Conservation (phyloP, 78 protist genomes). For the Diacronema lutheri region DNA sequence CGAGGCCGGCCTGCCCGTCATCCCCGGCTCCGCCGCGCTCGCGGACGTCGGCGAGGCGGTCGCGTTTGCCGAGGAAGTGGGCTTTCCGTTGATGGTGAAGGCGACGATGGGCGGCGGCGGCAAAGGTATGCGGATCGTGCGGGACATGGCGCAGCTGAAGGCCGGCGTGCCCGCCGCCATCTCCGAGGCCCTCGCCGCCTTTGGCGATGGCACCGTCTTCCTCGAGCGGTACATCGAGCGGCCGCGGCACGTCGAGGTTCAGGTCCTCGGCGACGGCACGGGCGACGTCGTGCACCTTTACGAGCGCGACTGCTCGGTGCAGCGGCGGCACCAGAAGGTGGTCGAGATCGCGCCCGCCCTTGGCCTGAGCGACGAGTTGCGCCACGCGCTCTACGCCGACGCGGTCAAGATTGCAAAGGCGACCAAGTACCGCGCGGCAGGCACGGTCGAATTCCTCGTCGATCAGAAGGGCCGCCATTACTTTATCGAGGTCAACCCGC, state of each 20-base stretch:
- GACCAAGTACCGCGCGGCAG: slow-evolving; percentile 41
- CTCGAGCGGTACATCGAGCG: slow-evolving; percentile 36
- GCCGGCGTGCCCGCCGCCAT: neutral
- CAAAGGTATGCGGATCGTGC: slow-evolving; percentile 56
- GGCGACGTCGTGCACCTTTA: slow-evolving; percentile 35
- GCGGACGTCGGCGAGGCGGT: slow-evolving; percentile 25
- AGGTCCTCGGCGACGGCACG: slow-evolving; percentile 4
- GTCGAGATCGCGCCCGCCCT: slow-evolving; percentile 57
- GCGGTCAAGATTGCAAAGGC: neutral
- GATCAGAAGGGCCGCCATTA: slow-evolving; percentile 44
- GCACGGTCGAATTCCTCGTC: slow-evolving; percentile 71
- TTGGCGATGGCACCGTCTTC: slow-evolving; percentile 49
- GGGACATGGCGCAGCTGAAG: slow-evolving; percentile 9
- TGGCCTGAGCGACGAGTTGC: neutral
- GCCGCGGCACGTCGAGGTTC: slow-evolving; percentile 72
- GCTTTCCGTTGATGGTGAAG: slow-evolving; percentile 53
- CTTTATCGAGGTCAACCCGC: slow-evolving; percentile 73
- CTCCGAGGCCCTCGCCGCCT: slow-evolving; percentile 52
- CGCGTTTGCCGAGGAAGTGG: slow-evolving; percentile 18
- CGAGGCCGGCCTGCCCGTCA: neutral
- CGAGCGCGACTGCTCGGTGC: slow-evolving; percentile 60
- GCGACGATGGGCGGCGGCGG: slow-evolving; percentile 70
- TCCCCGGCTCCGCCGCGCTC: neutral
- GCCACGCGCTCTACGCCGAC: neutral
- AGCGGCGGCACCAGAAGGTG: slow-evolving; percentile 41